A percentile compares a stretch with the other conserved stretches of the same genome.
Conservation (phyloP, 2,329 filamentous ascomycete species). For the Exophiala calicioides region DNA sequence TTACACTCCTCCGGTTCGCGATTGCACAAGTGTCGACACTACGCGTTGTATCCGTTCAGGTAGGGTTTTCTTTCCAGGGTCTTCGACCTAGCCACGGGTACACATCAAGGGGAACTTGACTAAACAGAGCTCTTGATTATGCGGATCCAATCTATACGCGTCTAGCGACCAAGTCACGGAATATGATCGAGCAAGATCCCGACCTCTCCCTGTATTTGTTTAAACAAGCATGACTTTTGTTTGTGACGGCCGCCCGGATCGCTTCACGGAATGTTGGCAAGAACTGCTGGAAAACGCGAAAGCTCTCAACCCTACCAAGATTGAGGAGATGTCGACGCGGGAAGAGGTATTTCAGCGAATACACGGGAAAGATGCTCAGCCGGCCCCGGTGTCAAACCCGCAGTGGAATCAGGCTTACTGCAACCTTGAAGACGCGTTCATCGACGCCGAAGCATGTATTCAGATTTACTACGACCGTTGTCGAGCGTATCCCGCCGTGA, state of each 20-base stretch:
- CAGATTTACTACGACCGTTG: conserved; percentile 33
- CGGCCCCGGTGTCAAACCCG: background rate
- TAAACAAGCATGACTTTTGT: conserved; percentile 33
- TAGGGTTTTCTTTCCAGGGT: conserved; percentile 6
- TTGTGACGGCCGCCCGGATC: conserved; percentile 26
- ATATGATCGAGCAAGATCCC: conserved; percentile 27
- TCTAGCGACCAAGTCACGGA: conserved; percentile 29
- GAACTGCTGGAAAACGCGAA: conserved; percentile 5
- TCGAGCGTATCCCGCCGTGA: conserved; percentile 21
- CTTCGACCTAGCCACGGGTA: background rate
- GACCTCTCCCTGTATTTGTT: conserved; percentile 27
- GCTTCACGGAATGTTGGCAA: conserved; percentile 24
- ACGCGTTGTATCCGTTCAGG: conserved; percentile 42
- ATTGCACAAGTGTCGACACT: conserved; percentile 44
- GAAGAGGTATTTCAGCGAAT: conserved; percentile 30
- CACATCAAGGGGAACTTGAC: background rate
- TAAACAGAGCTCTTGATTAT: conserved; percentile 24
- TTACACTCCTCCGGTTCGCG: conserved; percentile 38
- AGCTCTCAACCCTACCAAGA: conserved; percentile 1
- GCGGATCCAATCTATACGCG: conserved; percentile 31
- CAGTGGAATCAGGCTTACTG: conserved; percentile 32
- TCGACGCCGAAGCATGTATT: conserved; percentile 30
- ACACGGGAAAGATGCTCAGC: conserved; percentile 26
- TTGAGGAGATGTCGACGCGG: conserved; percentile 15
- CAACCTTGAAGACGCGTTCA: conserved; percentile 32